These are phyloP conservation scores for Digitaria exilis DNA, from an alignment of 202 grass and related monocot species.

Conservation along the genomic window DNA sequence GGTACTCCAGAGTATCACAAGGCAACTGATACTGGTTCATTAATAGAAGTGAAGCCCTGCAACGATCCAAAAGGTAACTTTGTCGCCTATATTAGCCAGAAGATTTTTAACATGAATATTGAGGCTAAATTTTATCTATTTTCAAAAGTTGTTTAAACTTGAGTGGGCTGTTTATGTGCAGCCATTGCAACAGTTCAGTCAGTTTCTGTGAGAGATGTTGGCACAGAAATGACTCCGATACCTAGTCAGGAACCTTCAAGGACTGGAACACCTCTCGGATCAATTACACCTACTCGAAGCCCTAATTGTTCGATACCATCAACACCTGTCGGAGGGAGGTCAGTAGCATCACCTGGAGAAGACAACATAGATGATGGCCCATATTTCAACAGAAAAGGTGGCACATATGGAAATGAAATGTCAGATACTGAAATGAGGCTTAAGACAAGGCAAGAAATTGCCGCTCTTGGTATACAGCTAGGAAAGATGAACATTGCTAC, in stretches of 20 bases:
- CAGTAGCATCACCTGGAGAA: constrained; percentile 47
- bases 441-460: constrained; percentile 92
- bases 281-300: constrained; percentile 74
- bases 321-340: constrained; percentile 68
- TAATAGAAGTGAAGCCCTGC: constrained; percentile 31
- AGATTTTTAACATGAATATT: constrained; percentile 13
- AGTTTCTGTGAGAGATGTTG: constrained; percentile 76
- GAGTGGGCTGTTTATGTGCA: constrained; percentile 34
- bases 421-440: constrained; percentile 72
- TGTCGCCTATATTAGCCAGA: constrained; percentile 10
- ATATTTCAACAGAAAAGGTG: constrained; percentile 60
- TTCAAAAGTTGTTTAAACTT: background rate
- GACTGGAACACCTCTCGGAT: constrained; percentile 74
- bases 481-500: constrained; percentile 96
- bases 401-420: constrained; percentile 52
- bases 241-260: constrained; percentile 81
- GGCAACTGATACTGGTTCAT: constrained; percentile 33
- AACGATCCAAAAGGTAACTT: constrained; percentile 61
- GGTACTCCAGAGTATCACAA: constrained; percentile 24
- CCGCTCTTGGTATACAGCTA: constrained; percentile 77
- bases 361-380: constrained; percentile 39
- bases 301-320: constrained; percentile 81
- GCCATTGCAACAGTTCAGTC: constrained; percentile 51
- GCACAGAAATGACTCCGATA: constrained; percentile 98
- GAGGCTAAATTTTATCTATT: background rate